Evolutionary conservation across 306 rosid species (phyloP), one percentile per base, ranked within the genome.

Genomic region (Cotoneaster glaucophyllus): DNA sequence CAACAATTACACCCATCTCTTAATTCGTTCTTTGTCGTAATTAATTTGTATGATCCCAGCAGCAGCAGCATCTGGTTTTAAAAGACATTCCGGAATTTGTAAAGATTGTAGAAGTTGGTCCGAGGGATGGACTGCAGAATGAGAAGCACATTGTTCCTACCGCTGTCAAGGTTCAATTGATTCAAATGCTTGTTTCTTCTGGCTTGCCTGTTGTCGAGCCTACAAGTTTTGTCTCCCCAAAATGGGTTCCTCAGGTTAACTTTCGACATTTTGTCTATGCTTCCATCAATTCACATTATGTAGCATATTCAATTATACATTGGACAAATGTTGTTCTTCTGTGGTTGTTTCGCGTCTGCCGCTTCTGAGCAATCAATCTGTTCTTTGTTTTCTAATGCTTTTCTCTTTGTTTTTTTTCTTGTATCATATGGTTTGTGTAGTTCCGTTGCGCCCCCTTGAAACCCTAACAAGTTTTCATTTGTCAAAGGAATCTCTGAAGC

Each of bases 141-240:
- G 97, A 94, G 91, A 94, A 86, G 80, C 73, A 84, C 75, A 80
- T 85, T 75, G 84, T 94, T 71, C 97, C 98, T n/a, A 85, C 96
- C 63, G 39, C 81, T 69, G 88, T 90, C 41, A 92, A 94, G 88
- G 86, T 92, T 77, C 86, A 84, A 75, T 84, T 94, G 82, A 92
- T 94, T 79, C 85, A 88, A 78, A 81, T 87, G 84, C 84, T 92
- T 59, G 96, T 87, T 78, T 90, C 96, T 76, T 81, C 97, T 25
- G 96, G 98, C 56, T 82, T 94, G 85, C 80, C 88, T 56, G 85
- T 88, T 76, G 91, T 91, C 41, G 98, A 94, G 85, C 94, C 96
- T 10, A 91, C 97, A 15, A 91, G 98, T 88, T 94, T 94, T 81
- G 97, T 94, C 75, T 91, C 98, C 24, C 97, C 97, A 72, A 93